phyloP scores from a whole-genome alignment of 345 rosid genomes.

The Hibiscus tridactylites region DNA sequence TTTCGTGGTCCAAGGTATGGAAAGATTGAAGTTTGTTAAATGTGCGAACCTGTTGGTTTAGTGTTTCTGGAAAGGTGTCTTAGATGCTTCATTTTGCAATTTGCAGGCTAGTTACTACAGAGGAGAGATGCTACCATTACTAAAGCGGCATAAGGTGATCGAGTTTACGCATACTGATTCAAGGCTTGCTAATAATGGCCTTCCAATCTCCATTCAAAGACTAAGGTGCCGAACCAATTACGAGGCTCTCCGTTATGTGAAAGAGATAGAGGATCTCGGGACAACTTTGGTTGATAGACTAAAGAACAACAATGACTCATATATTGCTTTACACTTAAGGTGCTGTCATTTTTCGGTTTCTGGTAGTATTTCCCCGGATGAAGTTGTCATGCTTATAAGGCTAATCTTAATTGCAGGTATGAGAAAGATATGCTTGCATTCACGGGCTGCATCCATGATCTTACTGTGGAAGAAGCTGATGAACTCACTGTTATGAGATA shows the following conservation, averaged over 20 bases:
- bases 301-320: slow-evolving; percentile 61
- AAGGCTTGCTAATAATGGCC: slow-evolving; percentile 61
- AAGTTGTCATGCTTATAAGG: not conserved
- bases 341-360: slow-evolving; percentile 7
- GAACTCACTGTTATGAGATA: slow-evolving; percentile 81
- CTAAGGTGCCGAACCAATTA: too few relatives aligned
- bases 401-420: slow-evolving; percentile 44
- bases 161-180: slow-evolving; percentile 90
- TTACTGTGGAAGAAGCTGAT: too few relatives aligned
- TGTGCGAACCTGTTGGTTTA: not conserved
- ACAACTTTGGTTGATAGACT: slow-evolving; percentile 29
- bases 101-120: slow-evolving; percentile 78
- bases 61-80: slow-evolving; percentile 7
- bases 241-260: too few relatives aligned
- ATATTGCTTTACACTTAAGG: slow-evolving; percentile 87
- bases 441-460: slow-evolving; percentile 96
- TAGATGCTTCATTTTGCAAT: slow-evolving; percentile 28
- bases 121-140: slow-evolving; percentile 50
- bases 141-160: slow-evolving; percentile 75
- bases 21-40: not conserved
- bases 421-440: slow-evolving; percentile 99
- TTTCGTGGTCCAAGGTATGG: slow-evolving; percentile 98
- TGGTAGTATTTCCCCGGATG: not conserved
- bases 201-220: too few relatives aligned
- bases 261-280: too few relatives aligned